phyloP scores from a whole-genome alignment of 352 stramenopile species.

The Globisporangium megalacanthum region DNA sequence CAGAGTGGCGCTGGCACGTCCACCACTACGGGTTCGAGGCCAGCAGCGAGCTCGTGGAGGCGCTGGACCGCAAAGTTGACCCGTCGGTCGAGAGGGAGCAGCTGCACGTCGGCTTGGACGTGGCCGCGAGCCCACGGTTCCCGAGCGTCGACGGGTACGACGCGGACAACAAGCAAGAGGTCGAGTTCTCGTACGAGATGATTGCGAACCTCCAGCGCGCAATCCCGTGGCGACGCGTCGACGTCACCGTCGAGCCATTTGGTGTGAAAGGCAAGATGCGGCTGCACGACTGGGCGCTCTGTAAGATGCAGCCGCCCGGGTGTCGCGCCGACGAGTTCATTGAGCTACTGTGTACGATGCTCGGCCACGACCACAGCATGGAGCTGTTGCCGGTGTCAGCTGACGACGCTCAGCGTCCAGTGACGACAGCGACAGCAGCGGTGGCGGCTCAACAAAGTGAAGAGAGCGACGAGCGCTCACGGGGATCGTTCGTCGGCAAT shows the following conservation, averaged over 20 bases:
- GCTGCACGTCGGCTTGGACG: slow-evolving; percentile 5
- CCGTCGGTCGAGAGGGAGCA: slow-evolving; percentile 22
- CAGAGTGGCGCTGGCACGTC: slow-evolving; percentile 67
- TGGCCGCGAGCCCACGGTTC: slow-evolving; percentile 18
- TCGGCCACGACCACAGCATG: slow-evolving; percentile 53
- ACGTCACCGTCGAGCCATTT: slow-evolving; percentile 54
- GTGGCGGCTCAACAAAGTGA: background rate
- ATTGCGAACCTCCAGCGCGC: slow-evolving; percentile 43
- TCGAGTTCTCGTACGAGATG: slow-evolving; percentile 65
- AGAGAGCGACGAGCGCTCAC: background rate
- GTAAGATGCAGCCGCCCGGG: slow-evolving; percentile 66
- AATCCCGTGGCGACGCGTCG: slow-evolving; percentile 56
- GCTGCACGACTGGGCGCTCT: slow-evolving; percentile 77
- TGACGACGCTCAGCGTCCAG: background rate
- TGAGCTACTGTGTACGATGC: slow-evolving; percentile 62
- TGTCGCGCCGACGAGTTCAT: slow-evolving; percentile 69
- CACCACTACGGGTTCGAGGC: slow-evolving; percentile 54
- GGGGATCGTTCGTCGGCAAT: slow-evolving; percentile 1
- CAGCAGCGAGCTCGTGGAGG: slow-evolving; percentile 20
- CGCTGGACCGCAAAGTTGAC: slow-evolving; percentile 44
- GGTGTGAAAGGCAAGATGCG: slow-evolving; percentile 64
- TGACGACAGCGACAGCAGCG: background rate
- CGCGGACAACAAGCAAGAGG: slow-evolving; percentile 74
- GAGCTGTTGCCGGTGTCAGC: slow-evolving; percentile 2
- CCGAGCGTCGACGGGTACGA: slow-evolving; percentile 57